phyloP scores from a whole-genome alignment of 1,139 yeast species.

The Komagataea norvegica region DNA sequence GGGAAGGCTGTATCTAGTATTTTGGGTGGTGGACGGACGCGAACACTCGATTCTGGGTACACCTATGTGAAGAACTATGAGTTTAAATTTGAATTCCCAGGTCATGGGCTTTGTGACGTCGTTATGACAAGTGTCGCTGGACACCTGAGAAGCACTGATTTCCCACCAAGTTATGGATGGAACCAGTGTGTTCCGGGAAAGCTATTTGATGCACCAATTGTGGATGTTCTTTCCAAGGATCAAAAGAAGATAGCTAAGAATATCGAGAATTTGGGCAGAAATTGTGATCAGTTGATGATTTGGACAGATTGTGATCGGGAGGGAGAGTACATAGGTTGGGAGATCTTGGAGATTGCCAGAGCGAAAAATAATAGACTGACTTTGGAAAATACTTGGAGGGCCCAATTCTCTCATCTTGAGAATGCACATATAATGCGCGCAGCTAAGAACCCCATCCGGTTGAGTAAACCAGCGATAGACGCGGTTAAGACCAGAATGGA shows the following conservation, averaged over 20 bases:
- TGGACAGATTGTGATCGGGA: constrained; percentile 99
- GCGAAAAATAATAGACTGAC: constrained; percentile 47
- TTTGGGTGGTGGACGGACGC: constrained; percentile 66
- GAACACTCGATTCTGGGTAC: constrained; percentile 45
- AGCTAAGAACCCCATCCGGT: constrained; percentile 57
- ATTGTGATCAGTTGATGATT: constrained; percentile 65
- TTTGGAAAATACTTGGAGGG: constrained; percentile 54
- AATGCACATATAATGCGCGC: constrained; percentile 68
- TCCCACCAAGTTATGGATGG: constrained; percentile 65
- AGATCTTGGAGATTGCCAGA: constrained; percentile 65
- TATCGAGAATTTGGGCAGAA: constrained; percentile 60
- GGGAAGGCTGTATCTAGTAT: constrained; percentile 79
- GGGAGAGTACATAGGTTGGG: constrained; percentile 94
- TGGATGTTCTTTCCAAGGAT: constrained; percentile 37
- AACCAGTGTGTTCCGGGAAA: constrained; percentile 59
- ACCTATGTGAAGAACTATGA: constrained; percentile 79
- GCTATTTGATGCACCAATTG: constrained; percentile 66
- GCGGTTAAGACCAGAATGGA: constrained; percentile 89
- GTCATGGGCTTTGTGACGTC: constrained; percentile 63
- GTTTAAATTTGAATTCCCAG: constrained; percentile 58
- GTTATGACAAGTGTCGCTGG: constrained; percentile 93
- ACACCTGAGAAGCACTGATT: constrained; percentile 66
- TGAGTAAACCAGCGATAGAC: constrained; percentile 67
- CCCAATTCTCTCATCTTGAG: constrained; percentile 85
- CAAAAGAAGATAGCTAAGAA: constrained; percentile 58